Percentiles rank a stretch among this genome's conserved stretches.
phyloP scores from a whole-genome alignment of 2,329 filamentous ascomycete species.

The Graphilbum fragrans region DNA sequence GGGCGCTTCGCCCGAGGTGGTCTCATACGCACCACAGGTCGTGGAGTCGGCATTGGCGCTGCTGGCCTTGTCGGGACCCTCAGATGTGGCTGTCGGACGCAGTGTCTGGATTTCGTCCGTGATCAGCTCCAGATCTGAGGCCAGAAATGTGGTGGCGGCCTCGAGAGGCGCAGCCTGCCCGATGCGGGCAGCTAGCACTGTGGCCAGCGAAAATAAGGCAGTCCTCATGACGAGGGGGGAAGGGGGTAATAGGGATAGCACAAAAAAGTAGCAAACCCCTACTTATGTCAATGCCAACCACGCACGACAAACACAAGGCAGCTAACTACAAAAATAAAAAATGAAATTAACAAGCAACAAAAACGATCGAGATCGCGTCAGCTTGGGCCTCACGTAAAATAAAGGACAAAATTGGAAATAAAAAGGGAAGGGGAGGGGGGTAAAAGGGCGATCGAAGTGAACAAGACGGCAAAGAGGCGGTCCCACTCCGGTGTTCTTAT shows the following conservation, averaged over 20 bases:
- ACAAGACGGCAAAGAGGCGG: neutral
- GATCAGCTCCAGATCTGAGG: neutral
- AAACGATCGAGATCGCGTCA: no score
- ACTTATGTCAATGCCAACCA: no score
- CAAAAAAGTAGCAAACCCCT: neutral
- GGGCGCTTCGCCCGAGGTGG: neutral
- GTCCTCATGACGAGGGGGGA: neutral
- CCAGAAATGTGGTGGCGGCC: neutral
- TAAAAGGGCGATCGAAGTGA: neutral
- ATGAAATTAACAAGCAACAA: no score
- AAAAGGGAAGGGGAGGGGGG: neutral
- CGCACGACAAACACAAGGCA: no score
- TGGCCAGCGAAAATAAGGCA: neutral
- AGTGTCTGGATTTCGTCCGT: no score
- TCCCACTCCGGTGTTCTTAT: no score
- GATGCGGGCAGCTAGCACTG: neutral
- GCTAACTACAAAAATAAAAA: no score
- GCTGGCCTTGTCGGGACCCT: neutral
- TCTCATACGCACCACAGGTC: slow-evolving; percentile 6
- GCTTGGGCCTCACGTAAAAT: no score
- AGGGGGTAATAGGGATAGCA: neutral
- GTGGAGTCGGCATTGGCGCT: slow-evolving; percentile 3
- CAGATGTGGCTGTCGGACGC: neutral
- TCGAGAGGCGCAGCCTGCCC: neutral
- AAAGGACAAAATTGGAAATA: neutral